Base-by-base conservation (phyloP, 805 yeast species). In the Ogataea saltuana region DNA sequence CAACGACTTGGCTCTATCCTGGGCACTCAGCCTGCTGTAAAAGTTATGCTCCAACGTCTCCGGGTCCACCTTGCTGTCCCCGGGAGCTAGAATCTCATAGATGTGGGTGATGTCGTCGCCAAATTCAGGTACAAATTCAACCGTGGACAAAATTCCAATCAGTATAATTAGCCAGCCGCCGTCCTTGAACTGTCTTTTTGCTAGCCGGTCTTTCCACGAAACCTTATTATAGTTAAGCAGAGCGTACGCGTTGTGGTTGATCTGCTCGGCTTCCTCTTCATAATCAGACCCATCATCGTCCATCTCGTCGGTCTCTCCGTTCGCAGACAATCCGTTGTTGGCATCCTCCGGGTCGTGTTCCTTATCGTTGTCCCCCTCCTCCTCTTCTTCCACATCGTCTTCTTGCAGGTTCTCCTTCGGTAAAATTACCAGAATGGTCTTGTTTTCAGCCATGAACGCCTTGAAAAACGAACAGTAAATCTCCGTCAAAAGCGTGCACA, bases 131-230 rank as follows among this genome's bases (percentile, higher is more conserved):
- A 81, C 71, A 50, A 80, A 72, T 34, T 80, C 79, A 12, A 80
- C 78, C 37, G 72, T 69, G 16, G 80, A 78, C 31, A 90, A 70
- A 2, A 89, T 70, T 23, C 96, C 96, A 37, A 89, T 61, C 32
- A 90, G 62, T 32, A 85, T 76, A 30, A 84, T 73, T 54, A 88
- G 83, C 97, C 97, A 91, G 42, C 80, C 80, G 4, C 96, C 95
- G 55, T 88, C 89, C 54, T 75, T 80, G 61, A 86, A 93, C 49
- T 77, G 76, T 42, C 96, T 78, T 42, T 78, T 81, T 11, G 81
- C 75, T 15, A 91, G 70, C 30, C 95, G 70, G 22, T 85, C 95
- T 45, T 81, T 78, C 97, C 98, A 93, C 10, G 81, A 64, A 0
- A 68, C 65, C 32, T 81, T 81, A 42, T 83, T 70, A 60, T 79